phyloP scores from a whole-genome alignment of 345 rosid species.

The Citrus mangshanensis region DNA sequence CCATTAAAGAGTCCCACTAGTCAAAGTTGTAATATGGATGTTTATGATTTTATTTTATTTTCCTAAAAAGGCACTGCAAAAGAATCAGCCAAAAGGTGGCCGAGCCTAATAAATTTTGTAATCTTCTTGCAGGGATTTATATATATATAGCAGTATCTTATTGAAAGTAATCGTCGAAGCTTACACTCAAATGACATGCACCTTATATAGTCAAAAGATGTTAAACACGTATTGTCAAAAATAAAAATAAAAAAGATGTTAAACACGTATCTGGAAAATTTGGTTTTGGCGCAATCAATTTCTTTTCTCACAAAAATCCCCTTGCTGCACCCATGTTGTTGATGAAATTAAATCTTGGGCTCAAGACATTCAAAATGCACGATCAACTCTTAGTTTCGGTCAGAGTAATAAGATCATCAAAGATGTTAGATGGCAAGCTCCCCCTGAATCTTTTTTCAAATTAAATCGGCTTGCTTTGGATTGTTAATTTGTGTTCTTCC shows the following conservation, averaged over 20 bases:
- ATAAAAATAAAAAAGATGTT: neutral
- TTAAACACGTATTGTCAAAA: neutral
- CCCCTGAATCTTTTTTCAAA: no score
- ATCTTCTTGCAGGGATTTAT: neutral
- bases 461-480: no score
- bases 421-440: no score
- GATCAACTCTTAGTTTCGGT: no score
- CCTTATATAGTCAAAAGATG: neutral
- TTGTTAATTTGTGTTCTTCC: no score
- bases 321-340: no score
- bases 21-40: slow-evolving; percentile 14
- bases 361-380: no score
- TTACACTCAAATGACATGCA: neutral
- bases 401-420: no score
- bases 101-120: neutral
- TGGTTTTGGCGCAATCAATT: no score
- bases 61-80: neutral
- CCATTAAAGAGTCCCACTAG: slow-evolving; percentile 3
- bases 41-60: slow-evolving; percentile 2
- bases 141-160: neutral
- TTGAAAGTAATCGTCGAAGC: neutral
- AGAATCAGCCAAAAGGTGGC: neutral
- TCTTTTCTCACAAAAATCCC: no score
- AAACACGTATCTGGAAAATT: neutral
- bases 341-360: no score